phyloP scores from a whole-genome alignment of 1,284 basidiomycete genomes.

The Cutaneotrichosporon mucoides region DNA sequence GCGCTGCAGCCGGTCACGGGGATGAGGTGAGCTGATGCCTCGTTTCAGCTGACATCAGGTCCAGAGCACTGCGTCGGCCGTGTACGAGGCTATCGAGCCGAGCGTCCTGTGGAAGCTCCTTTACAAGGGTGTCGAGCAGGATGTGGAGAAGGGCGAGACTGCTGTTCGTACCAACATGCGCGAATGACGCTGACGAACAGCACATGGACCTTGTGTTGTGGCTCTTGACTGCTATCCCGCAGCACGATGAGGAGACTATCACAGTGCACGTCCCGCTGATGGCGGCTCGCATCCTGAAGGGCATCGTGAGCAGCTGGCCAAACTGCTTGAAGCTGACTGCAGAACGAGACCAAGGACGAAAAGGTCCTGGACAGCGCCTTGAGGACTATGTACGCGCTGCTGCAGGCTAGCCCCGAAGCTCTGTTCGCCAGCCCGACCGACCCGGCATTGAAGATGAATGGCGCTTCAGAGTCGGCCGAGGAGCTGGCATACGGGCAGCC shows the following conservation, averaged over 20 bases:
- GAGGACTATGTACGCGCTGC: slow-evolving; percentile 10
- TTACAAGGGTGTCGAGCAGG: slow-evolving; percentile 52
- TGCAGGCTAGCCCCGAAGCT: slow-evolving; percentile 5
- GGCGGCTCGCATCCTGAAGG: slow-evolving; percentile 17
- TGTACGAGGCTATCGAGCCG: slow-evolving; percentile 92
- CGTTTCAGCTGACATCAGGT: slow-evolving; percentile 40
- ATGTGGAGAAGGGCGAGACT: slow-evolving; percentile 32
- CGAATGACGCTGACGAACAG: slow-evolving; percentile 11
- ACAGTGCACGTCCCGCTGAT: slow-evolving; percentile 29
- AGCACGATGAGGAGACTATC: slow-evolving; percentile 53
- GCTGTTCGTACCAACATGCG: neutral
- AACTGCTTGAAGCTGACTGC: neutral
- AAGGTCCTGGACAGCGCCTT: slow-evolving; percentile 2
- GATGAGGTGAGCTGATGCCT: slow-evolving; percentile 47
- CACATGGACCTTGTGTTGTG: slow-evolving; percentile 46
- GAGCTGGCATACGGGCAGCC: slow-evolving; percentile 2
- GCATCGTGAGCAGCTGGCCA: neutral
- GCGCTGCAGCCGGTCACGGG: slow-evolving; percentile 1
- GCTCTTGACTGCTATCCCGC: slow-evolving; percentile 49
- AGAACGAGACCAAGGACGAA: slow-evolving; percentile 5
- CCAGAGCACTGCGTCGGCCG: slow-evolving; percentile 74
- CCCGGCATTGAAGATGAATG: neutral
- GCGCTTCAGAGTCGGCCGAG: neutral
- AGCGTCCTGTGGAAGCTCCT: slow-evolving; percentile 79
- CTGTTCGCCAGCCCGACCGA: slow-evolving; percentile 6